phyloP scores from a whole-genome alignment of 441 rosid species.

The Brassica balearica region DNA sequence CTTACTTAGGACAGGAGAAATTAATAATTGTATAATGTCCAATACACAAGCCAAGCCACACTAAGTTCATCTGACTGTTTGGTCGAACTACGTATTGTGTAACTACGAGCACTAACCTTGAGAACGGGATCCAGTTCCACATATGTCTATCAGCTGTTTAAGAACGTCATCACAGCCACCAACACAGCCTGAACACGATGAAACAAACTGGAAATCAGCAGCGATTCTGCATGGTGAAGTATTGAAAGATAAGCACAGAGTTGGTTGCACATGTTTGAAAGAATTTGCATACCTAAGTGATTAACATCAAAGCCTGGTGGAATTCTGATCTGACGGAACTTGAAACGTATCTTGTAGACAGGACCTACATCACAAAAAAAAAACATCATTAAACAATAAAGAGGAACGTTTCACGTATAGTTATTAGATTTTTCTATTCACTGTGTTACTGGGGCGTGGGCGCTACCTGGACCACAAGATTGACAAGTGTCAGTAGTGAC shows the following conservation, averaged over 20 bases:
- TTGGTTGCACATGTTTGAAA: slow-evolving; percentile 21
- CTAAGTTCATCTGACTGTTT: neutral
- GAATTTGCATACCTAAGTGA: slow-evolving; percentile 69
- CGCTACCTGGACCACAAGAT: slow-evolving; percentile 84
- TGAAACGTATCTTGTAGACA: slow-evolving; percentile 85
- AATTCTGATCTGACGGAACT: slow-evolving; percentile 93
- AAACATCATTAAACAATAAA: neutral
- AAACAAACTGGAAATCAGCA: slow-evolving; percentile 4
- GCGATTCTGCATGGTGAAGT: slow-evolving; percentile 9
- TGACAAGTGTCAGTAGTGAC: slow-evolving; percentile 77
- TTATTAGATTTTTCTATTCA: slow-evolving; percentile 5
- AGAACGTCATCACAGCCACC: slow-evolving; percentile 94
- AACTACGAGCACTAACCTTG: slow-evolving; percentile 60
- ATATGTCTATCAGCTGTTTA: slow-evolving; percentile 80
- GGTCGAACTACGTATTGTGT: slow-evolving; percentile 5
- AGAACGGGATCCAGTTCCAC: slow-evolving; percentile 93
- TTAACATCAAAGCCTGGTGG: slow-evolving; percentile 81
- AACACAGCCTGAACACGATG: slow-evolving; percentile 68
- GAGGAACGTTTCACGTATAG: slow-evolving; percentile 1
- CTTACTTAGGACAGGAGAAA: slow-evolving; percentile 4
- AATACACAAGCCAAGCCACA: neutral
- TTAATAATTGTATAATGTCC: neutral
- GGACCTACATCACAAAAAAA: slow-evolving; percentile 53
- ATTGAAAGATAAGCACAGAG: neutral
- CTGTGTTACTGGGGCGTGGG: neutral